These are phyloP conservation scores for Neofusicoccum parvum DNA, from an alignment of 2,329 filamentous ascomycete species.

Conservation along the genomic window DNA sequence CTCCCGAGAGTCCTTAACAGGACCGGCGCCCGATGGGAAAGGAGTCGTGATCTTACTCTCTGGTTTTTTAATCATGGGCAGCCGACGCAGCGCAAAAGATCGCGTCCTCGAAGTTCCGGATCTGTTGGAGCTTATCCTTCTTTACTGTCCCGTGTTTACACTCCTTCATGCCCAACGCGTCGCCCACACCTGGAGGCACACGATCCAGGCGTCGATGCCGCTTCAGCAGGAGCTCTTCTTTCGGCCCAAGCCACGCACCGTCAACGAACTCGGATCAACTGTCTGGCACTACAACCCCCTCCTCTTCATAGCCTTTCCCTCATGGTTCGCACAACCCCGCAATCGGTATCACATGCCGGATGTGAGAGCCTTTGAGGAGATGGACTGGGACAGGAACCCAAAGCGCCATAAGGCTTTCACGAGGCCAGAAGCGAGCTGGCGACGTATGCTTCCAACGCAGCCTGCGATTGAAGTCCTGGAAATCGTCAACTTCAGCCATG, in stretches of 20 bases:
- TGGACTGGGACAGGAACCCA: conserved; percentile 21
- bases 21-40: neutral
- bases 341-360: conserved; percentile 24
- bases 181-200: conserved; percentile 30
- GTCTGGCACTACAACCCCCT: conserved; percentile 28
- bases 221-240: conserved; percentile 39
- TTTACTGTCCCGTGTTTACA: neutral
- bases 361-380: conserved; percentile 13
- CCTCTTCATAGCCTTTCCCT: conserved; percentile 22
- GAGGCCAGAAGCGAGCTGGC: conserved; percentile 35
- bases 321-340: conserved; percentile 28
- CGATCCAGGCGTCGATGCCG: conserved; percentile 29
- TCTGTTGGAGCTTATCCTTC: neutral
- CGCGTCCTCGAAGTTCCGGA: neutral
- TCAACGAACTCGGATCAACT: neutral
- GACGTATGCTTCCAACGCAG: conserved; percentile 38
- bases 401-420: conserved; percentile 25
- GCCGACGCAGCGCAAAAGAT: neutral
- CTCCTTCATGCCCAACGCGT: conserved; percentile 37
- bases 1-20: neutral
- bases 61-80: neutral
- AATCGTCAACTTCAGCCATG: conserved; percentile 16
- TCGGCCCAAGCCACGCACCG: conserved; percentile 27
- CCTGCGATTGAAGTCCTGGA: conserved; percentile 24
- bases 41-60: neutral